Evolutionary conservation across 495 filamentous ascomycete genomes (phyloP).

Genomic region (Neurospora sp.): DNA sequence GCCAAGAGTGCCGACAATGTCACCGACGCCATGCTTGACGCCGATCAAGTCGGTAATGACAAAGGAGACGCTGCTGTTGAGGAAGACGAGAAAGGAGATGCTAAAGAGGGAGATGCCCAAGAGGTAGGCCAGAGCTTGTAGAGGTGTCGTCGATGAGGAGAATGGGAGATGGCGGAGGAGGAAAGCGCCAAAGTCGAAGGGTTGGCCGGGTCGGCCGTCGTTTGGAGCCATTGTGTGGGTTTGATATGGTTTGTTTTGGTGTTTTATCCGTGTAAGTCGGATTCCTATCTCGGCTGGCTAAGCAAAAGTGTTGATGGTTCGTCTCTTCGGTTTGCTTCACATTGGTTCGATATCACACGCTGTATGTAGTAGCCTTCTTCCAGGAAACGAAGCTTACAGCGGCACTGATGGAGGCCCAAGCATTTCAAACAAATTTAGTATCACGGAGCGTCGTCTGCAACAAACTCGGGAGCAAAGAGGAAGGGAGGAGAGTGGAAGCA

Average conservation of each 20-base stretch:
- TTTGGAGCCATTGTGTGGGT: not conserved
- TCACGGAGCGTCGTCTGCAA: not conserved
- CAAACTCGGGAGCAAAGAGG: not conserved
- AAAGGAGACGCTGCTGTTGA: constrained; percentile 89
- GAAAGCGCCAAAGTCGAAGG: not conserved
- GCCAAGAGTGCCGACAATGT: constrained; percentile 86
- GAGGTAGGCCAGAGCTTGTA: constrained; percentile 78
- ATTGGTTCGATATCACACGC: not conserved
- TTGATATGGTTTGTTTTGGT: not conserved
- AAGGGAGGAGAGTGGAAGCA: not conserved
- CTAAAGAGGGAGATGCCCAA: constrained; percentile 85
- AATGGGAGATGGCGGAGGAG: constrained; percentile 44
- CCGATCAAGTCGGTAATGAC: constrained; percentile 87
- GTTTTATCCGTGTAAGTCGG: not conserved
- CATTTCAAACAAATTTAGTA: not conserved
- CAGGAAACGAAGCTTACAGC: not conserved
- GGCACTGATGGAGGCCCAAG: not conserved
- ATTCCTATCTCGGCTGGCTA: not conserved
- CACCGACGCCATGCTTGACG: constrained; percentile 62
- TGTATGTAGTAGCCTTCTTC: not conserved
- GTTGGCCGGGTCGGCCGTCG: not conserved
- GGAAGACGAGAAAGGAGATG: constrained; percentile 94
- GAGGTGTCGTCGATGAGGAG: constrained; percentile 46
- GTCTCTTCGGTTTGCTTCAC: not conserved
- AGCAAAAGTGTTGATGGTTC: not conserved